Conservation (phyloP, 768 basidiomycete species). For the Kwoniella sp. region DNA sequence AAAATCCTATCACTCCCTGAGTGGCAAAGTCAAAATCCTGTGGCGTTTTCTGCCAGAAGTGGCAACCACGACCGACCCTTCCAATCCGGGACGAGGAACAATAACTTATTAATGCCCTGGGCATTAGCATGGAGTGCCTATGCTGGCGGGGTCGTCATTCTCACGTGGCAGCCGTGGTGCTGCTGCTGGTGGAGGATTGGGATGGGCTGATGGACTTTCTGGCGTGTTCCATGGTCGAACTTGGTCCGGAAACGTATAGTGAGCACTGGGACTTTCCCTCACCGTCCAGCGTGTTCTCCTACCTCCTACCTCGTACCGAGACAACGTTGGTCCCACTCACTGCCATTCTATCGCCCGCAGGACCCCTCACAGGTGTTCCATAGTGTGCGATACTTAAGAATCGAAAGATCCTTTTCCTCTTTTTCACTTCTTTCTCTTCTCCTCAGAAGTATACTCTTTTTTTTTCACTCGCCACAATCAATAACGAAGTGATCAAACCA, state of each 20-base stretch:
- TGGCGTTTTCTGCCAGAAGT: background rate
- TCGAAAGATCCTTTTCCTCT: background rate
- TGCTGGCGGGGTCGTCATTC: background rate
- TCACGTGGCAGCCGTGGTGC: conserved; percentile 6
- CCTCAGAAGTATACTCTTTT: conserved; percentile 16
- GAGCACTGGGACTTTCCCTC: conserved; percentile 14
- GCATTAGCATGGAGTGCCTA: background rate
- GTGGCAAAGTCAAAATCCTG: background rate
- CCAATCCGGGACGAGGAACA: no score
- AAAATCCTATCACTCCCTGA: background rate
- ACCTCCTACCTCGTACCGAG: background rate
- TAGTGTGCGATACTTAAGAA: conserved; percentile 18
- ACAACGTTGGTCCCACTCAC: conserved; percentile 8
- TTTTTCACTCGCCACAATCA: no score
- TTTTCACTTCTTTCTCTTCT: conserved; percentile 11
- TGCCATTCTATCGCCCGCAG: background rate
- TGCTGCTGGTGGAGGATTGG: background rate
- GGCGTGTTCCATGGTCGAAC: conserved; percentile 25
- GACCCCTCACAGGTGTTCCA: background rate
- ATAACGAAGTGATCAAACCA: no score
- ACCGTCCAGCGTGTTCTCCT: conserved; percentile 9
- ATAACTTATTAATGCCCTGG: background rate
- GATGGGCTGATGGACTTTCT: conserved; percentile 12
- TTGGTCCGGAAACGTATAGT: conserved; percentile 6
- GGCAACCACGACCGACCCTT: background rate